Conservation (phyloP, 176 grass and related monocot species). For the sorghum (Sorghum bicolor) region Sorghum_bicolor_NCBIv3 NC_012876.2:61870501-61871000, state of each 20-base stretch:
- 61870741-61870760: background rate
- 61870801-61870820: background rate
- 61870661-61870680: background rate
- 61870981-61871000: constrained; percentile 45
- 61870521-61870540: background rate
- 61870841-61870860: background rate
- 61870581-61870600: background rate
- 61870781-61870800: background rate
- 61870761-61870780: background rate
- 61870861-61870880: background rate
- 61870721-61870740: background rate
- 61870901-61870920: background rate
- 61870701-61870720: background rate
- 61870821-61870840: background rate
- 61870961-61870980: constrained; percentile 56
- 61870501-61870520: background rate
- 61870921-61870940: constrained; percentile 65
- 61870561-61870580: background rate
- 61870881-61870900: background rate
- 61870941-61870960: constrained; percentile 74
- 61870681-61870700: background rate
- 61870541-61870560: background rate
- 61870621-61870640: background rate
- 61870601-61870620: background rate
- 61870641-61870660: background rate